Conservation (phyloP, 176 grass and related monocot species). For the Rhynchospora tenuis region DNA sequence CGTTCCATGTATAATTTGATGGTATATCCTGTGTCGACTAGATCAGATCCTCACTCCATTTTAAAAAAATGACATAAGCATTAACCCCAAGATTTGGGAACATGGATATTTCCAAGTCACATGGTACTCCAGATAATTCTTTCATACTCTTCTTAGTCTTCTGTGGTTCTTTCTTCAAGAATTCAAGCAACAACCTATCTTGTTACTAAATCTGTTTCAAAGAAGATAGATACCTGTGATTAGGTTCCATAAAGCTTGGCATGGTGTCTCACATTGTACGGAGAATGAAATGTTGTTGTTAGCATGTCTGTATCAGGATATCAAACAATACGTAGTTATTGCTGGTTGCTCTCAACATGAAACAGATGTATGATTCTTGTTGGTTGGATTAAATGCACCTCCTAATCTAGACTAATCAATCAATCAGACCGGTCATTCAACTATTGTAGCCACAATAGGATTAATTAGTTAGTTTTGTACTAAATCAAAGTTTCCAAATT, state of each 20-base stretch:
- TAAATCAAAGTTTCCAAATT: neutral
- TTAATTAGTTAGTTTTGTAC: neutral
- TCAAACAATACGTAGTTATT: slow-evolving; percentile 8
- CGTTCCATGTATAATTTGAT: slow-evolving; percentile 2
- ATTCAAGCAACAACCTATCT: neutral
- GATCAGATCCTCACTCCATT: neutral
- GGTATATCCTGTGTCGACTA: neutral
- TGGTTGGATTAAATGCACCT: slow-evolving; percentile 21
- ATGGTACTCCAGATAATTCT: neutral
- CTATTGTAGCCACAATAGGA: neutral
- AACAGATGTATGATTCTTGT: slow-evolving; percentile 15
- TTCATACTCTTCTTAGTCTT: neutral
- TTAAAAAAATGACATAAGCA: neutral
- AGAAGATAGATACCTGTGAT: neutral
- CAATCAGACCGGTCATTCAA: neutral
- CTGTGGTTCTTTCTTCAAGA: neutral
- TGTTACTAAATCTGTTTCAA: slow-evolving; percentile 1
- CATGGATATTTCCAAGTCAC: neutral
- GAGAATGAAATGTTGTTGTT: slow-evolving; percentile 22
- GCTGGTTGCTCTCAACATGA: slow-evolving; percentile 5
- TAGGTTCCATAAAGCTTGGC: slow-evolving; percentile 10
- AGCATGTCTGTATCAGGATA: slow-evolving; percentile 17
- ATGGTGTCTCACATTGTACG: neutral
- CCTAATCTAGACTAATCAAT: neutral
- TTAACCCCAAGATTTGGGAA: neutral